Base-by-base conservation (phyloP, 306 rosid species). In the Ochetophila trinervis region DNA sequence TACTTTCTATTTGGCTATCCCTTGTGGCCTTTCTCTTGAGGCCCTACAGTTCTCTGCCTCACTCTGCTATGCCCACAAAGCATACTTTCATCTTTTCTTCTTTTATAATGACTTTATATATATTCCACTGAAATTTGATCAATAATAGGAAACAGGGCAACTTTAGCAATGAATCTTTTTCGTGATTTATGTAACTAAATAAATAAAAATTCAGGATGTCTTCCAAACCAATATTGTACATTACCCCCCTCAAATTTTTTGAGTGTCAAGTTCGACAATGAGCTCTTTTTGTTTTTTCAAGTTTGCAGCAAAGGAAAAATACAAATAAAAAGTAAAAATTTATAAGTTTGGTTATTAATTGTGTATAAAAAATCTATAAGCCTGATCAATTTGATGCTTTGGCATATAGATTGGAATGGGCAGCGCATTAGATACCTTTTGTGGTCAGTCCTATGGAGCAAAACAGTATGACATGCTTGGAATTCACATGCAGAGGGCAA, bases 381-480 rank as follows among this genome's bases (percentile, higher is more conserved):
- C 27, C 2, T n/a, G 12, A 60, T 40, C 8, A 7, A 49, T 17
- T 49, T 14, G 17, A 49, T 14, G 5, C 37, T 17, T 62, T 23
- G 17, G 49, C 36, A 53, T 42, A 68, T 27, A 80, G 81, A 53
- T 67, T 45, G 85, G 85, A 69, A 73, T 81, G 85, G 76, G 67
- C n/a, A 81, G 79, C 20, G 82, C 82, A 63, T 69, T 81, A 48
- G 82, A 81, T 30, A 81, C 86, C 2, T 73, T 77, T 15, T 81
- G 83, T 27, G 86, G 86, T 8, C 83, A 77, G 58, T 66, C 83
- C 21, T 77, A 81, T 32, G 80, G 86, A 24, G 83, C 75, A 45
- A 74, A 77, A 59, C 75, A 77, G 32, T 77, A 74, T 47, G 69
- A 54, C 60, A 70, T 74, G 82, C 70, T 77, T 2, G 83, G 83